Evolutionary conservation across 495 filamentous ascomycete genomes (phyloP).

Genomic region (Podospora didyma): DNA sequence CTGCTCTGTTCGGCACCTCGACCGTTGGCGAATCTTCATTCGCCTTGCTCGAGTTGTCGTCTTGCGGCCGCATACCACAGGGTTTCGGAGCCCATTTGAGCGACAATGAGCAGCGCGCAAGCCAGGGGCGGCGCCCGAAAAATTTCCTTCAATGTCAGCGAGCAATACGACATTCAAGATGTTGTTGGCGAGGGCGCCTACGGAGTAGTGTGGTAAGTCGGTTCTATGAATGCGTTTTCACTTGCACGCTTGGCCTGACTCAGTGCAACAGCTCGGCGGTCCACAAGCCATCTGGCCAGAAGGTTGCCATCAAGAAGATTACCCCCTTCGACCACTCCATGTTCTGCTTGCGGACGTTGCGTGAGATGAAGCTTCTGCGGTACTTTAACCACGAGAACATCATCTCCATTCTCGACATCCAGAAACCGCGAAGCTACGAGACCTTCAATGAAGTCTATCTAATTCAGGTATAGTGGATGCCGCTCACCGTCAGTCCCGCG

Average conservation of each 20-base stretch:
- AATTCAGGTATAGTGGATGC: slow-evolving; percentile 70
- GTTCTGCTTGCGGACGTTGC: slow-evolving; percentile 95
- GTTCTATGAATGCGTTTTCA: no score
- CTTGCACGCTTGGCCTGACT: slow-evolving; percentile 1
- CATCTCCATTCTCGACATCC: slow-evolving; percentile 98
- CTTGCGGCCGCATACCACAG: not conserved
- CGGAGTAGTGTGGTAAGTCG: slow-evolving; percentile 91
- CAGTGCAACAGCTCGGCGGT: slow-evolving; percentile 71
- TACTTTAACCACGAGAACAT: slow-evolving; percentile 99
- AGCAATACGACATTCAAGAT: slow-evolving; percentile 99
- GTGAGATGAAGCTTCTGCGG: slow-evolving; percentile 98
- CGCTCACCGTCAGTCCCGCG: not conserved
- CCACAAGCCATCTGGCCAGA: slow-evolving; percentile 97
- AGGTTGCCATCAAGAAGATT: slow-evolving; percentile 99
- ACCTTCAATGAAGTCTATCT: slow-evolving; percentile 98
- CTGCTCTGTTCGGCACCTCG: not conserved
- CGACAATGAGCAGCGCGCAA: slow-evolving; percentile 29
- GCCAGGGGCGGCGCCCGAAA: slow-evolving; percentile 65
- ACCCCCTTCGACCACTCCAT: slow-evolving; percentile 98
- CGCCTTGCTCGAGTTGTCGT: not conserved
- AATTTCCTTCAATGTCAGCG: slow-evolving; percentile 99
- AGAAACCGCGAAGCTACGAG: slow-evolving; percentile 94
- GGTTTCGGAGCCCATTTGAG: not conserved
- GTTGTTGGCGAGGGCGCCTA: slow-evolving; percentile 99
- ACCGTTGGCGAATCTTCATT: slow-evolving; percentile 14